These are phyloP conservation scores for Acarospora socialis DNA, from an alignment of 2,329 filamentous ascomycete genomes.

Conservation along the genomic window DNA sequence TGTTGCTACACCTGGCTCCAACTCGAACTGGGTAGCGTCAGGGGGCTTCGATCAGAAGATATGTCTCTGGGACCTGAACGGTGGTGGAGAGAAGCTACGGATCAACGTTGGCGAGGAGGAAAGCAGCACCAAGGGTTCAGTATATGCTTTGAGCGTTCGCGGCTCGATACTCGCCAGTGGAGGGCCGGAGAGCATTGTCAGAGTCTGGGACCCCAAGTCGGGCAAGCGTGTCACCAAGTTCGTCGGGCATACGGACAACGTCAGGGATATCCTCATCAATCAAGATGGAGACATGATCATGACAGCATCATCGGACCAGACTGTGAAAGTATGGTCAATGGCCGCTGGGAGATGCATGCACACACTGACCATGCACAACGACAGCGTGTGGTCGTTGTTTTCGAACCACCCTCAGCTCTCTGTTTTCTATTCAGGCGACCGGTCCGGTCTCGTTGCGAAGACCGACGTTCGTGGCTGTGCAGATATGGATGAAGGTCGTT, in stretches of 20 bases:
- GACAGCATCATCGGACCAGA: conserved; percentile 90
- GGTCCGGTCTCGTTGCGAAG: conserved; percentile 87
- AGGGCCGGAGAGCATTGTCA: conserved; percentile 82
- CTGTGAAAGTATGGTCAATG: conserved; percentile 95
- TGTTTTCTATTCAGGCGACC: conserved; percentile 89
- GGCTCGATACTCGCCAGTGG: conserved; percentile 77
- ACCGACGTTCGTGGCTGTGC: conserved; percentile 69
- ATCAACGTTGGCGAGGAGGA: conserved; percentile 69
- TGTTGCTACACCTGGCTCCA: conserved; percentile 59
- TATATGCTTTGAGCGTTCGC: conserved; percentile 76
- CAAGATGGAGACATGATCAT: conserved; percentile 80
- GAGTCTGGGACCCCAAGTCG: conserved; percentile 79
- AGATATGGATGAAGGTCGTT: conserved; percentile 76
- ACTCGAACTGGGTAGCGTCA: conserved; percentile 77
- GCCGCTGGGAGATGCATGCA: conserved; percentile 93
- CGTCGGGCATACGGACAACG: conserved; percentile 88
- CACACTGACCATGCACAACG: conserved; percentile 96
- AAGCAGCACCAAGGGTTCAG: conserved; percentile 75
- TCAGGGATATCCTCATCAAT: conserved; percentile 80
- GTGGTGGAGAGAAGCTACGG: conserved; percentile 69
- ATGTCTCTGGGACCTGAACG: conserved; percentile 83
- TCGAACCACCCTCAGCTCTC: conserved; percentile 74
- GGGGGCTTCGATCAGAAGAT: conserved; percentile 88
- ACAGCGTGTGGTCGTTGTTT: conserved; percentile 92
- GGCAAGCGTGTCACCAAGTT: conserved; percentile 91